These are phyloP conservation scores for Stagonosporopsis chrysanthemi DNA, from an alignment of 2,329 filamentous ascomycete genomes.

Conservation along the genomic window DNA sequence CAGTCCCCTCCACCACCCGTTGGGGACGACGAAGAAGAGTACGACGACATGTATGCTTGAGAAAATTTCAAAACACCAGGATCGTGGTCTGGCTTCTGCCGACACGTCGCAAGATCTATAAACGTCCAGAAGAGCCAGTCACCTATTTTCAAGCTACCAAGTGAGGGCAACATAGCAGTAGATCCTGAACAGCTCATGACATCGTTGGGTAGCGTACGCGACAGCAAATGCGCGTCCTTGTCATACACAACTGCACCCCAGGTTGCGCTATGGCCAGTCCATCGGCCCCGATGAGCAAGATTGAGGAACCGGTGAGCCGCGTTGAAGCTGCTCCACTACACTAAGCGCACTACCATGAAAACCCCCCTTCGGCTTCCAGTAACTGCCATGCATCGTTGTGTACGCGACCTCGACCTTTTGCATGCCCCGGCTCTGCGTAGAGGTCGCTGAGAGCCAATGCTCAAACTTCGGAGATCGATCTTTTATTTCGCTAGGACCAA, in stretches of 20 bases:
- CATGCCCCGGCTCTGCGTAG: slow-evolving; percentile 14
- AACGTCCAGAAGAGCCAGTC: not conserved
- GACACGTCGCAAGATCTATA: not conserved
- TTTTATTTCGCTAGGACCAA: not conserved
- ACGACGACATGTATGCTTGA: slow-evolving; percentile 60
- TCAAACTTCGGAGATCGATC: not conserved
- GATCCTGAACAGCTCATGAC: slow-evolving; percentile 13
- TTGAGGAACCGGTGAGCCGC: slow-evolving; percentile 22
- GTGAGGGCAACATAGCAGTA: not conserved
- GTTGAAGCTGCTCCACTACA: slow-evolving; percentile 17
- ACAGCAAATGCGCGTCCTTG: slow-evolving; percentile 22
- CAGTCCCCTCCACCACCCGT: slow-evolving; percentile 53
- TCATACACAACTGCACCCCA: slow-evolving; percentile 20
- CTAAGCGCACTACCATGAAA: slow-evolving; percentile 17
- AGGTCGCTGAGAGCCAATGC: not conserved
- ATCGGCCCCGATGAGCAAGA: slow-evolving; percentile 28
- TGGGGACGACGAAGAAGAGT: slow-evolving; percentile 61
- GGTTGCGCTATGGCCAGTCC: slow-evolving; percentile 27
- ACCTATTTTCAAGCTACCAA: not conserved
- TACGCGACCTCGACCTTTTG: slow-evolving; percentile 27
- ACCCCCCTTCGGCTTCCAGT: slow-evolving; percentile 25
- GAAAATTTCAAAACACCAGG: not conserved
- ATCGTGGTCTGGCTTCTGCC: not conserved
- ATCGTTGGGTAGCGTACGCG: slow-evolving; percentile 12
- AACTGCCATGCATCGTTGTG: slow-evolving; percentile 2